phyloP scores from a whole-genome alignment of 148 eudicot genomes.

The Camellia japonica region DNA sequence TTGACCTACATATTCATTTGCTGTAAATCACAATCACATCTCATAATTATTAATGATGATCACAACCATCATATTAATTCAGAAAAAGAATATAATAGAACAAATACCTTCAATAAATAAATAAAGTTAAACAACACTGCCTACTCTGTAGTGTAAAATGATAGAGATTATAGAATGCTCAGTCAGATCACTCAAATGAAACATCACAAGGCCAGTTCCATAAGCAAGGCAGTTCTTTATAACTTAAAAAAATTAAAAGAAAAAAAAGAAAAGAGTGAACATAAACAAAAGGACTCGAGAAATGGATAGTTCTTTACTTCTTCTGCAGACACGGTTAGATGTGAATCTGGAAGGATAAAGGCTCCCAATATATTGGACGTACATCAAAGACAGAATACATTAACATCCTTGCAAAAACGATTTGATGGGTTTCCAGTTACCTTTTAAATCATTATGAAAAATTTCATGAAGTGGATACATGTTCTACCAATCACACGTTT shows the following conservation, averaged over 20 bases:
- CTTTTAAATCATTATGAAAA: neutral
- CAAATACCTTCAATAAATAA: too few species aligned
- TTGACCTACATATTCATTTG: neutral
- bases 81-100: neutral
- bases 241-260: too few species aligned
- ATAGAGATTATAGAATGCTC: too few species aligned
- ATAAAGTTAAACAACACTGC: neutral
- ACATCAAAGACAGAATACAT: neutral
- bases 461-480: neutral
- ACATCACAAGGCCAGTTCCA: neutral
- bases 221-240: neutral
- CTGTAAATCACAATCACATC: neutral
- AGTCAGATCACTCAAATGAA: neutral
- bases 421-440: too few species aligned
- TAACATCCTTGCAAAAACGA: too few species aligned
- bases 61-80: neutral
- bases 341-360: neutral
- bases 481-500: too few species aligned
- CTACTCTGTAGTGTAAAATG: neutral
- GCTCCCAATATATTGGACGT: neutral
- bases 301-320: neutral
- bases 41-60: neutral
- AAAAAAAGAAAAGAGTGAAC: neutral
- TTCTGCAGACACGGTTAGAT: neutral
- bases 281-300: too few species aligned